Evolutionary conservation across 805 yeast species (phyloP).

Genomic region (Saccharomycopsis sp.): DNA sequence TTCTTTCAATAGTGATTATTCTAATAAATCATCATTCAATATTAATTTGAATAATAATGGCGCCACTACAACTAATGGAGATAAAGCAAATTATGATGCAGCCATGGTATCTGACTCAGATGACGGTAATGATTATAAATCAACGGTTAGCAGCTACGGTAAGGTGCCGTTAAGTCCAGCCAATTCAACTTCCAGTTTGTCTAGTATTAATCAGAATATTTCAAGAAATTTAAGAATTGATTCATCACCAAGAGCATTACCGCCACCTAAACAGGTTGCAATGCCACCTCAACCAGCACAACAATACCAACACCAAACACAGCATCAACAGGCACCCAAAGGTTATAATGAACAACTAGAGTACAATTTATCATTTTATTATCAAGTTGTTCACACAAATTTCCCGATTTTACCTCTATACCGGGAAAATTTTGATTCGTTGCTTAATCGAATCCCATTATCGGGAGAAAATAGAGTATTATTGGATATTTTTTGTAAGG

Average conservation of each 20-base stretch:
- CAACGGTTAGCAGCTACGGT: constrained; percentile 8
- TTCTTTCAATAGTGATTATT: constrained; percentile 37
- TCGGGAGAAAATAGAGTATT: constrained; percentile 25
- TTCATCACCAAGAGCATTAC: constrained; percentile 2
- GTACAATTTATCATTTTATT: constrained; percentile 30
- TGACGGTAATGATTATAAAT: constrained; percentile 6
- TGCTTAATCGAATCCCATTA: constrained; percentile 22
- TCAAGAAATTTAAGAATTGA: constrained; percentile 1
- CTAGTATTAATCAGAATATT: constrained; percentile 9
- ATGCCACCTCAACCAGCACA: constrained; percentile 1
- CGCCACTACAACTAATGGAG: neutral
- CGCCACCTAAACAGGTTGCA: neutral
- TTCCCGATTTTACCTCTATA: constrained; percentile 37
- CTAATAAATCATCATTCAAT: constrained; percentile 13
- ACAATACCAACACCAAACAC: neutral
- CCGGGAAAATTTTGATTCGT: constrained; percentile 22
- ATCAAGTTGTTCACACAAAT: constrained; percentile 31
- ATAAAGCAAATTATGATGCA: constrained; percentile 7
- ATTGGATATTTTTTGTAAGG: constrained; percentile 30
- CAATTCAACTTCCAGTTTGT: constrained; percentile 5
- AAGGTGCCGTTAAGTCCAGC: constrained; percentile 10
- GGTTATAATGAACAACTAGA: constrained; percentile 22
- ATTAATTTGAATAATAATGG: neutral
- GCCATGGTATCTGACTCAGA: constrained; percentile 7
- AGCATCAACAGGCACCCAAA: neutral